Conservation (phyloP, 1,284 basidiomycete genomes). For the Cryptococcus floricola region DNA sequence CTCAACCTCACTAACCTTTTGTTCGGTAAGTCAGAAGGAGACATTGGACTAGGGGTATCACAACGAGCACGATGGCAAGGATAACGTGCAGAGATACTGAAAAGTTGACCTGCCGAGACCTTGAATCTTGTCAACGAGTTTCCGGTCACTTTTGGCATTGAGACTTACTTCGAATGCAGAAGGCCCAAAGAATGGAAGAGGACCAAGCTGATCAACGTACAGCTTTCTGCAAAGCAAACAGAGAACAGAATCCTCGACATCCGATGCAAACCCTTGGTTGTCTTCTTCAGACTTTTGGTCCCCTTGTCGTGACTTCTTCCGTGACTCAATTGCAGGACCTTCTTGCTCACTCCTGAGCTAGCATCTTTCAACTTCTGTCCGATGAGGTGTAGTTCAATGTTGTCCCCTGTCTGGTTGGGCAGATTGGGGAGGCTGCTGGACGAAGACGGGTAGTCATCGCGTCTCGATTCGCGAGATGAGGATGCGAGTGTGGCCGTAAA, state of each 20-base stretch:
- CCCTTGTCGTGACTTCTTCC: constrained; percentile 11
- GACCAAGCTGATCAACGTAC: constrained; percentile 46
- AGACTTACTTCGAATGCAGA: constrained; percentile 35
- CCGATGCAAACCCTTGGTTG: constrained; percentile 38
- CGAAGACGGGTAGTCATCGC: neutral
- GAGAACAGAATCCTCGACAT: constrained; percentile 41
- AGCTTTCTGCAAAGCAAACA: constrained; percentile 45
- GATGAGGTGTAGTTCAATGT: constrained; percentile 26
- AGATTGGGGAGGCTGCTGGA: constrained; percentile 1
- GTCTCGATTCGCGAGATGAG: neutral
- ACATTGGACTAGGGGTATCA: constrained; percentile 46
- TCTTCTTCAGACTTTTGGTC: constrained; percentile 27
- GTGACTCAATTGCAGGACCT: constrained; percentile 33
- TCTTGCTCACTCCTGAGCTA: constrained; percentile 11
- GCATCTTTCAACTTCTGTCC: constrained; percentile 30
- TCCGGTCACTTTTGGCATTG: neutral
- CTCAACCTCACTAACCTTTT: constrained; percentile 25
- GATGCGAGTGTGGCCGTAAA: constrained; percentile 3
- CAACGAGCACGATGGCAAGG: constrained; percentile 41
- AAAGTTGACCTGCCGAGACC: constrained; percentile 46
- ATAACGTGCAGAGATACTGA: constrained; percentile 43
- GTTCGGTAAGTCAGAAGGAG: constrained; percentile 46
- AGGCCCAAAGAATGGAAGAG: constrained; percentile 41
- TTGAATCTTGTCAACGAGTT: constrained; percentile 1
- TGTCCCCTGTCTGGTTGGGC: neutral